Evolutionary conservation across 2,329 filamentous ascomycete species (phyloP).

Genomic region (Ambrosiella cleistominuta): DNA sequence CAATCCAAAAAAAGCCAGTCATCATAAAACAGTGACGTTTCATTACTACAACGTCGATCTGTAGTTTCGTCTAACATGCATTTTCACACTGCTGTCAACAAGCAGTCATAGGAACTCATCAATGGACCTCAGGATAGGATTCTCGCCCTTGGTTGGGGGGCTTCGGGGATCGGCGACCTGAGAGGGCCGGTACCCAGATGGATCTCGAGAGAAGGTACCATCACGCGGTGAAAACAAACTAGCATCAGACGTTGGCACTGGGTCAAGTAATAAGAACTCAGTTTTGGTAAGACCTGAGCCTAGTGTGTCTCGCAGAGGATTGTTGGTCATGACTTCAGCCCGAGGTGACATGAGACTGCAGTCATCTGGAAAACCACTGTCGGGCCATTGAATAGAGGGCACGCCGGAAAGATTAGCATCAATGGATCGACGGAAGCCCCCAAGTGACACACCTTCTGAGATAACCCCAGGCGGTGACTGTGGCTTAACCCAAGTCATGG

Average conservation of each 20-base stretch:
- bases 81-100: not conserved
- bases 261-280: slow-evolving; percentile 35
- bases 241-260: slow-evolving; percentile 33
- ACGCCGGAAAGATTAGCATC: not conserved
- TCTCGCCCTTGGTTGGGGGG: slow-evolving; percentile 55
- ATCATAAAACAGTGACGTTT: slow-evolving; percentile 1
- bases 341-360: slow-evolving; percentile 53
- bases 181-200: slow-evolving; percentile 29
- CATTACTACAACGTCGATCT: slow-evolving; percentile 2
- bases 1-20: not conserved
- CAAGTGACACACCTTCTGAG: slow-evolving; percentile 1
- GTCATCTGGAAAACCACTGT: slow-evolving; percentile 22
- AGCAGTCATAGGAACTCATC: slow-evolving; percentile 52
- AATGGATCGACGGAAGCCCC: slow-evolving; percentile 1
- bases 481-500: slow-evolving; percentile 20
- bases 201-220: slow-evolving; percentile 35
- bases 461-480: slow-evolving; percentile 29
- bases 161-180: slow-evolving; percentile 51
- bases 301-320: slow-evolving; percentile 35
- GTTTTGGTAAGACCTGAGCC: slow-evolving; percentile 16
- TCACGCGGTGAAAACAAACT: slow-evolving; percentile 36
- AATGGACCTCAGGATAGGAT: slow-evolving; percentile 60
- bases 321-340: slow-evolving; percentile 53
- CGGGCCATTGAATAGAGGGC: not conserved
- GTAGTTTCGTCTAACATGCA: not conserved